Percentiles rank a stretch among this genome's conserved stretches.
phyloP scores from a whole-genome alignment of 139 green algal species.

The Microglena sp. region DNA sequence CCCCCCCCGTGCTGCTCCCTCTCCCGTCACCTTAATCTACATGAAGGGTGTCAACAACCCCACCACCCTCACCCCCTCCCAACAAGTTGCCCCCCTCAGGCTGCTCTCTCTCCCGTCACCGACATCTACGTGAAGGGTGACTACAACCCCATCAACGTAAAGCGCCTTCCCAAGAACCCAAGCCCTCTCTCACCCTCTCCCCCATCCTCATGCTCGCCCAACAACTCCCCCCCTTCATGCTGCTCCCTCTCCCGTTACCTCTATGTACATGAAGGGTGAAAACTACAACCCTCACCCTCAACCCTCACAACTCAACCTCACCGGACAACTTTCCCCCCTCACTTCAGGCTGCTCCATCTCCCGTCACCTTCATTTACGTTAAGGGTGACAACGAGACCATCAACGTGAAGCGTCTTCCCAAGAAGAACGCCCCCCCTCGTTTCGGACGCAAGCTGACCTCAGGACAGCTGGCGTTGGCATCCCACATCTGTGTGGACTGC shows the following conservation, averaged over 20 bases:
- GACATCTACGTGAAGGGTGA: constrained; percentile 59
- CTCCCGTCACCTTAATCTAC: constrained; percentile 61
- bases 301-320: too few relatives aligned
- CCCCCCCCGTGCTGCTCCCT: constrained; percentile 47
- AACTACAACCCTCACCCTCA: too few relatives aligned
- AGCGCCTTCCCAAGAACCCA: constrained; percentile 91
- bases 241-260: constrained; percentile 58
- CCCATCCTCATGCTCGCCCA: too few relatives aligned
- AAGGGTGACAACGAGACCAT: constrained; percentile 72
- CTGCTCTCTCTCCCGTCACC: constrained; percentile 57
- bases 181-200: too few relatives aligned
- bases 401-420: constrained; percentile 89
- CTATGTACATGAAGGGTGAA: constrained; percentile 59
- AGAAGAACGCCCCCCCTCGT: constrained; percentile 74
- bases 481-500: constrained; percentile 93
- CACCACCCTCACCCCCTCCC: too few relatives aligned
- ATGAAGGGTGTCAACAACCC: constrained; percentile 72
- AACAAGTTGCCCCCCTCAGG: too few relatives aligned
- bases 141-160: constrained; percentile 80
- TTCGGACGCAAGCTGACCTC: constrained; percentile 88
- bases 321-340: too few relatives aligned
- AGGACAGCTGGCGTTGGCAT: constrained; percentile 71
- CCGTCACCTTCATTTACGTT: constrained; percentile 56
- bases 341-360: constrained; percentile 46
- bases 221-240: too few relatives aligned